Percentiles rank a stretch among this genome's conserved stretches.
Evolutionary conservation across 2,329 filamentous ascomycete genomes (phyloP).

Genomic region (Huntiella abstrusa): DNA sequence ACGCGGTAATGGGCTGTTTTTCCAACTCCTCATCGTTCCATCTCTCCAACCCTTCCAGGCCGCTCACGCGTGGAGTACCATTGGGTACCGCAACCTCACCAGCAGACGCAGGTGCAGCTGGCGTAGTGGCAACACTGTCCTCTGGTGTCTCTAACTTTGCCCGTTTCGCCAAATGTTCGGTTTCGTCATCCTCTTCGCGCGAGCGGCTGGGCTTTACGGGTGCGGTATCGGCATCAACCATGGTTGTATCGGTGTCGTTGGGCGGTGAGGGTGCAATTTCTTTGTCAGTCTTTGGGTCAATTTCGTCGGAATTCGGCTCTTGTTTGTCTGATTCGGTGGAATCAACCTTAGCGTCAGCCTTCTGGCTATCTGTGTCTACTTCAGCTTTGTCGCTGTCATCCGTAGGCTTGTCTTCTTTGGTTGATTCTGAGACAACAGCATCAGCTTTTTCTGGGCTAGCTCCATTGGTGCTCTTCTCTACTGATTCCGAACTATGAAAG

Average conservation of each 20-base stretch:
- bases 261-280: neutral
- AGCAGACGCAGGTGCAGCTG: conserved; percentile 11
- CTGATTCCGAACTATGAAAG: too few relatives aligned
- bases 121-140: conserved; percentile 17
- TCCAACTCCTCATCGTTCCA: conserved; percentile 26
- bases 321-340: neutral
- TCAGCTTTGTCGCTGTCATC: neutral
- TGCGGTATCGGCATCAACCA: conserved; percentile 25
- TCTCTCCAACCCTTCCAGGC: conserved; percentile 19
- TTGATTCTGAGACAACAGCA: neutral
- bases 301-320: neutral
- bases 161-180: conserved; percentile 59
- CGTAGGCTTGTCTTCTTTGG: neutral
- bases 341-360: conserved; percentile 1
- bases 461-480: too few relatives aligned
- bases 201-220: conserved; percentile 49
- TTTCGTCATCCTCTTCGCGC: conserved; percentile 41
- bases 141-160: conserved; percentile 48
- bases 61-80: conserved; percentile 13
- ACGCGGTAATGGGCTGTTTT: conserved; percentile 33
- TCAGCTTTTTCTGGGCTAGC: neutral
- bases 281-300: neutral
- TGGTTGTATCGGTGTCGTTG: conserved; percentile 11
- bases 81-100: conserved; percentile 13
- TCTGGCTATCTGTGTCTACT: neutral